Base-by-base conservation (phyloP, 768 basidiomycete genomes). In the Tulasnella sp. region DNA sequence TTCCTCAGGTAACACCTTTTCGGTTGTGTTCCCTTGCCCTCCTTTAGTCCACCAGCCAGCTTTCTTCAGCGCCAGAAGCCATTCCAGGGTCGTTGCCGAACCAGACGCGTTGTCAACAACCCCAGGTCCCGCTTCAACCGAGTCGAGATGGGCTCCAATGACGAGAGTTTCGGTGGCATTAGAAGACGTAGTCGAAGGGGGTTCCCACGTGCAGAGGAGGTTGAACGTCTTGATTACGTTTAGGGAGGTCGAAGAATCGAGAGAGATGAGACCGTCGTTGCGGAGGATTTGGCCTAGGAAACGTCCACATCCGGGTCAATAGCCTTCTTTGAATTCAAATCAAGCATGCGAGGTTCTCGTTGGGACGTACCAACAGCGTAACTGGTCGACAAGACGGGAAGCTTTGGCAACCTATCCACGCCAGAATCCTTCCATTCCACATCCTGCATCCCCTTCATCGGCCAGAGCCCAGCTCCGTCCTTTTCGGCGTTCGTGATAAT, bases 91-190 rank as follows among this genome's bases (percentile, higher is more conserved):
- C 7, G 73, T 24, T 12, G 73, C 73, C 34, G 44, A 74, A 7
- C 73, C 73, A 10, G 73, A 74, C 24, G 39, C 73, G 44, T 74
- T 74, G 9, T 74, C 73, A 7, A 74, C 73, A 12, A 74, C 38
- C 44, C 73, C 73, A 24, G 73, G 73, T 2, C 73, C 73, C 31
- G 73, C 42, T 1, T 39, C 39, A 36, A 74, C 73, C 34, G 73
- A 74, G 73, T 74, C 73, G 6, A 74, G 16, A 31, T 74, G 73
- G 16, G 73, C 73, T 5, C 73, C 73, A 18, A 74, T 74, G 39
- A 74, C 39, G 21, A 74, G 39, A 3, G 73, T 74, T 21, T 74
- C 73, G 38, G 73, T 27, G 9, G 9, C 31, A 8, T 40, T 40
- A 21, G 31, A 38, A 21, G 73, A 1, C 1, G 38, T 18, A 21